A percentile compares a stretch with the other conserved stretches of the same genome.
Conservation (phyloP, 2,329 filamentous ascomycete genomes). For the Fusarium equiseti region DNA sequence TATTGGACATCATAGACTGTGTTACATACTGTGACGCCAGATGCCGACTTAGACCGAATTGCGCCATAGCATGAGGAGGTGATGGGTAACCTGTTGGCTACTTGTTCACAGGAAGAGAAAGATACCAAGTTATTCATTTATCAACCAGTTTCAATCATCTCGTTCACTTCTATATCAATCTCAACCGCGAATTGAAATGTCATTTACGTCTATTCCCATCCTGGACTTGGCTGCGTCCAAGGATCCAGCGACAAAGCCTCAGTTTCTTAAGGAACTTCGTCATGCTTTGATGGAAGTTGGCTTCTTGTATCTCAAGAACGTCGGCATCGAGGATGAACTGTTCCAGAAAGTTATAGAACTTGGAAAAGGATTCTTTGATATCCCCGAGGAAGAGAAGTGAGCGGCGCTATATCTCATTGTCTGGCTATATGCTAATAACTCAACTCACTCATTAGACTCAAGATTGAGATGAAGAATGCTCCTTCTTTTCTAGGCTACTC, state of each 20-base stretch:
- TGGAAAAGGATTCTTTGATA: slow-evolving; percentile 80
- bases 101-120: slow-evolving; percentile 22
- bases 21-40: not conserved
- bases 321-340: slow-evolving; percentile 75
- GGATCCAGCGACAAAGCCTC: slow-evolving; percentile 74
- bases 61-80: slow-evolving; percentile 50
- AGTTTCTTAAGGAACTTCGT: slow-evolving; percentile 77
- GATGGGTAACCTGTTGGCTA: slow-evolving; percentile 36
- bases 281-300: slow-evolving; percentile 87
- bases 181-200: slow-evolving; percentile 58
- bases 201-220: slow-evolving; percentile 81
- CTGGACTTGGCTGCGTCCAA: slow-evolving; percentile 78
- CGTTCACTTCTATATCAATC: not conserved
- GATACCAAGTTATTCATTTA: slow-evolving; percentile 42
- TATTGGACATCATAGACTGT: not conserved
- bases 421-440: not conserved
- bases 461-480: slow-evolving; percentile 80
- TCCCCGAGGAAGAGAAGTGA: slow-evolving; percentile 81
- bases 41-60: slow-evolving; percentile 48
- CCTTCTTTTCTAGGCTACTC: slow-evolving; percentile 79
- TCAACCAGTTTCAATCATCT: slow-evolving; percentile 22
- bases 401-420: slow-evolving; percentile 27
- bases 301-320: slow-evolving; percentile 87
- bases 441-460: slow-evolving; percentile 58
- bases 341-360: slow-evolving; percentile 74